phyloP scores from a whole-genome alignment of 2,329 filamentous ascomycete genomes.

The Sclerotinia sclerotiorum region DNA sequence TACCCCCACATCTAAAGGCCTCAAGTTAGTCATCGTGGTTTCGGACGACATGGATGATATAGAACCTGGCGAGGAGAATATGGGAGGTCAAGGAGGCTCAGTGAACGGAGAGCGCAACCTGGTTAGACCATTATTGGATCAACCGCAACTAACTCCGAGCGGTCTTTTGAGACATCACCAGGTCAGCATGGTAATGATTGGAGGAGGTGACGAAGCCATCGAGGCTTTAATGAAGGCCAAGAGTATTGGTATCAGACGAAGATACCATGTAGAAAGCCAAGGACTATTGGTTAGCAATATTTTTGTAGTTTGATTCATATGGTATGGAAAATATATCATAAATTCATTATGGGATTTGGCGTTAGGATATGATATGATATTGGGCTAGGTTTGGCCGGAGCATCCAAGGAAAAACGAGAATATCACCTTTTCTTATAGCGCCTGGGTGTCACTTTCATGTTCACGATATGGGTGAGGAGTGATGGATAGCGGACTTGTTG shows the following conservation, averaged over 20 bases:
- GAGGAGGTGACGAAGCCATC: conserved; percentile 66
- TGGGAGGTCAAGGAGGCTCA: conserved; percentile 37
- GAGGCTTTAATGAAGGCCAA: conserved; percentile 61
- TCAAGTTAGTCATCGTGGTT: conserved; percentile 82
- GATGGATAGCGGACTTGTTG: neutral
- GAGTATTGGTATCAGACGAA: conserved; percentile 71
- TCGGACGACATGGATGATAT: conserved; percentile 49
- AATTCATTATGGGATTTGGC: neutral
- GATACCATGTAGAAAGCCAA: conserved; percentile 79
- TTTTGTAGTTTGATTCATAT: conserved; percentile 50
- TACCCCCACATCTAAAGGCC: conserved; percentile 55
- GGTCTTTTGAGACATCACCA: conserved; percentile 51
- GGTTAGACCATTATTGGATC: conserved; percentile 70
- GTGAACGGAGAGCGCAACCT: conserved; percentile 42
- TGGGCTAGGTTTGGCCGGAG: neutral
- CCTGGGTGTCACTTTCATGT: neutral
- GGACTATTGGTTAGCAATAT: conserved; percentile 78
- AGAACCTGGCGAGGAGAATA: conserved; percentile 31
- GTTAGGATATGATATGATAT: conserved; percentile 2
- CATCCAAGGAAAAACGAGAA: neutral
- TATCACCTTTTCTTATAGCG: neutral
- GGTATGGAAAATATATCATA: neutral
- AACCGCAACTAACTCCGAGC: conserved; percentile 55
- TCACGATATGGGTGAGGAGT: neutral
- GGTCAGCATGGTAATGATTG: conserved; percentile 81